These are phyloP conservation scores for Kazachstania sp. DNA, from an alignment of 1,139 yeast species.

Conservation along the genomic window DNA sequence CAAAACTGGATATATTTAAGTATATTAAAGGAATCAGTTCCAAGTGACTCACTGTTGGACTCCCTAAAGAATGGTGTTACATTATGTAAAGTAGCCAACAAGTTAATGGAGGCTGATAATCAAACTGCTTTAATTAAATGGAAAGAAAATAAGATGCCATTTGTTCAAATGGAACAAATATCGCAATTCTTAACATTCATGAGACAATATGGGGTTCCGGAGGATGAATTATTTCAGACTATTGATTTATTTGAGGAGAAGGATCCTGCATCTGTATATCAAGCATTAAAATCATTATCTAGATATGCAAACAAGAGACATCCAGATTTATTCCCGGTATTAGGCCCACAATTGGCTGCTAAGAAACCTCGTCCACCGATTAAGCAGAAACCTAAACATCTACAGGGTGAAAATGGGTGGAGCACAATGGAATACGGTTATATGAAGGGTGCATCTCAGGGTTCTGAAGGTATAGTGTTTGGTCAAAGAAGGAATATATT, in stretches of 20 bases:
- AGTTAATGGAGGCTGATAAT: conserved; percentile 33
- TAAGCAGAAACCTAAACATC: conserved; percentile 25
- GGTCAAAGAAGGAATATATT: conserved; percentile 41
- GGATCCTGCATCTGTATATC: conserved; percentile 72
- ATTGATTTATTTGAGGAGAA: conserved; percentile 64
- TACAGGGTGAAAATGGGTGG: conserved; percentile 39
- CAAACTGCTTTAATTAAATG: conserved; percentile 35
- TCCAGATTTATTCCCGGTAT: conserved; percentile 36
- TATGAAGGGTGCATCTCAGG: conserved; percentile 47
- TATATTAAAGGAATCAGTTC: conserved; percentile 27
- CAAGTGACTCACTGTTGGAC: conserved; percentile 37
- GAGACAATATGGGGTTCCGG: conserved; percentile 59
- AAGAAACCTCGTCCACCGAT: conserved; percentile 35
- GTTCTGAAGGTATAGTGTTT: conserved; percentile 43
- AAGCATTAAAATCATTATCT: conserved; percentile 66
- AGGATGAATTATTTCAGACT: conserved; percentile 78
- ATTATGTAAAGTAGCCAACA: conserved; percentile 40
- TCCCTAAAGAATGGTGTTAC: conserved; percentile 57
- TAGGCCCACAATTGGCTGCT: conserved; percentile 42
- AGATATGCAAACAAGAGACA: conserved; percentile 47
- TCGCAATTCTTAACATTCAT: conserved; percentile 60
- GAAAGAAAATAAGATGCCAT: conserved; percentile 69
- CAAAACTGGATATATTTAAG: conserved; percentile 41
- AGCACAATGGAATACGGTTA: conserved; percentile 52
- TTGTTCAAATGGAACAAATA: conserved; percentile 83